Evolutionary conservation across 78 protist species (phyloP), one percentile per base, ranked within the genome.

Genomic region (Emiliania huxleyi): DNA sequence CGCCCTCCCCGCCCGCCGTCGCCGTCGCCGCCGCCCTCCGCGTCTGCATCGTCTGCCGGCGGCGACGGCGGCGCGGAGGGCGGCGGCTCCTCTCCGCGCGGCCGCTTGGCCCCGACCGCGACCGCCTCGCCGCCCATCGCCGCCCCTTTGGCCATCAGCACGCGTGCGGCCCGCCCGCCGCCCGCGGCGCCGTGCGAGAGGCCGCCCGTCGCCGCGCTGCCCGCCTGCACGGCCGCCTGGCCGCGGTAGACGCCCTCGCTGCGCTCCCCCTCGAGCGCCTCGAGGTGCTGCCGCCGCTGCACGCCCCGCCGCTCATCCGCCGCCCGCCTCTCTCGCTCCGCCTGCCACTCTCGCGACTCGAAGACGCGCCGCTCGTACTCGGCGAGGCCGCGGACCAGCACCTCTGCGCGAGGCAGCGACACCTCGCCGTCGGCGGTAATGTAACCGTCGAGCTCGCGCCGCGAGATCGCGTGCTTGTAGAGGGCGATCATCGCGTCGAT

Each of bases 401-500:
- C 62, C 62, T 52, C 62, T 52, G 62, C 62, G 62, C 62, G 62
- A 8, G 62, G 62, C 15, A 52, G 62, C 29, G 62, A 52, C 29
- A 52, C 62, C 8, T 69, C 40, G 0, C 99, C 99, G 0, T 85
- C 43, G 29, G 95, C 91, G 23, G 98, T 93, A 22, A 99, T 5
- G 87, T 97, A 98, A 22, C 98, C 99, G 1, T 95, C 97, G 15
- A 97, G n/a, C 8, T 38, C 33, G 48, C 96, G 96, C 25, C 44
- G 3, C 29, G 21, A 37, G 29, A 98, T 35, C 29, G 18, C 0
- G 5, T 22, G 1, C 49, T n/a, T 1, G 95, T 98, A 99, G 29
- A 96, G 12, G 19, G 90, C 93, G 19, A 96, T 18, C 73, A 99
- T 69, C 29, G 55, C 44, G 49, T 97, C 98, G 42, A 99, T 42